phyloP scores from a whole-genome alignment of 2,329 filamentous ascomycete species.

The Beauveria asiatica region DNA sequence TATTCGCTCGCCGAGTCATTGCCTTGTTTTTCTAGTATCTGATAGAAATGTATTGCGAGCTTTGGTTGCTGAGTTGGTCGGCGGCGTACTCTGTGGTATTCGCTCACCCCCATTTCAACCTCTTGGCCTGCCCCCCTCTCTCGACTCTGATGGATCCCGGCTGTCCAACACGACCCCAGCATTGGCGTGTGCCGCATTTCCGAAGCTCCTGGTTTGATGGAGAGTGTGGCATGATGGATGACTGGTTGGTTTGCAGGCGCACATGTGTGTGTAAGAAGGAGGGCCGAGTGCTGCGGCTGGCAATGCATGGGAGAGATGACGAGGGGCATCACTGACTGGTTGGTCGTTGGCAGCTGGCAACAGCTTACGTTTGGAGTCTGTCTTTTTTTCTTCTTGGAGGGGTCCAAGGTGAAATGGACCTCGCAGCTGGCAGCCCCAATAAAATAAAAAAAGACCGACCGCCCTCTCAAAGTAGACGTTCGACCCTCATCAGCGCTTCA shows the following conservation, averaged over 20 bases:
- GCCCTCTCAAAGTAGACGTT: neutral
- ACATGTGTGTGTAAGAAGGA: neutral
- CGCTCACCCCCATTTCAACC: neutral
- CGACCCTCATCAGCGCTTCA: constrained; percentile 5
- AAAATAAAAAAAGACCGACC: neutral
- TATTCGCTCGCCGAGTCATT: neutral
- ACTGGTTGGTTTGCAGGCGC: neutral
- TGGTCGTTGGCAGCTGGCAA: neutral
- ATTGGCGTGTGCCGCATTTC: constrained; percentile 1
- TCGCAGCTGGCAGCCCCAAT: neutral
- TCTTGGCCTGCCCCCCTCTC: neutral
- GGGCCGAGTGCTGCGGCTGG: neutral
- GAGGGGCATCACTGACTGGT: constrained; percentile 2
- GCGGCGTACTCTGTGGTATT: neutral
- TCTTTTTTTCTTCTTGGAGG: neutral
- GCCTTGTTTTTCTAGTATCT: neutral
- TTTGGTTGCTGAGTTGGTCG: neutral
- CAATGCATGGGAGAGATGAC: neutral
- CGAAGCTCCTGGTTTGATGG: neutral
- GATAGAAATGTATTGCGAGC: neutral
- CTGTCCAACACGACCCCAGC: neutral
- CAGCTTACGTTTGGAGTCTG: neutral
- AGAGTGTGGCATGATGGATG: neutral
- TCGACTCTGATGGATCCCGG: neutral
- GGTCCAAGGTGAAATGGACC: neutral